These are phyloP conservation scores for Tinospora cordifolia DNA, from an alignment of 164 flowering plant species.

Conservation along the genomic window DNA sequence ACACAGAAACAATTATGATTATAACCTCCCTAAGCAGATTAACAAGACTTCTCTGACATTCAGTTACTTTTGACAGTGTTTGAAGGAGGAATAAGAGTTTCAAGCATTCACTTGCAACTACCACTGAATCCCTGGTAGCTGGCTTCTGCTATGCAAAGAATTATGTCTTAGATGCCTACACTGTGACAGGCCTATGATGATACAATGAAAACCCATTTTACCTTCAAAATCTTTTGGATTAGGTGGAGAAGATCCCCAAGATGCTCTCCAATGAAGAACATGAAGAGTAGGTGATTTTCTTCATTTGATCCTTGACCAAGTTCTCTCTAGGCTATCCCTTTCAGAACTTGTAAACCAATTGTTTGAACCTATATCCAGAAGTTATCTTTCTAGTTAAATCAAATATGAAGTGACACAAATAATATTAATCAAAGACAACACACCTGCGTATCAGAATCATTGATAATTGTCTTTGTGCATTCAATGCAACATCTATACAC, in stretches of 20 bases:
- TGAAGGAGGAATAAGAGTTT: constrained; percentile 66
- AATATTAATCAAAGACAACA: background rate
- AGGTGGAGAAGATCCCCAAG: constrained; percentile 40
- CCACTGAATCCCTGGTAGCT: constrained; percentile 44
- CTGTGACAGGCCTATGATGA: constrained; percentile 4
- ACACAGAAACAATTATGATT: constrained; percentile 47
- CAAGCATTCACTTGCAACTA: constrained; percentile 61
- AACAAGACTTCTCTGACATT: constrained; percentile 51
- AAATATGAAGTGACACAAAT: background rate
- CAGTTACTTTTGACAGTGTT: constrained; percentile 45
- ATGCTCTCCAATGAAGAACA: constrained; percentile 62
- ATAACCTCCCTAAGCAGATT: constrained; percentile 63
- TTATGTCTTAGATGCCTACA: background rate
- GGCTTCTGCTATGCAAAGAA: constrained; percentile 44
- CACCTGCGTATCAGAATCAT: constrained; percentile 57
- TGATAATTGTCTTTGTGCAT: constrained; percentile 35
- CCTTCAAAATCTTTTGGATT: constrained; percentile 46
- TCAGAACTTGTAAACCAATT: constrained; percentile 64
- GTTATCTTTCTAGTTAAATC: background rate
- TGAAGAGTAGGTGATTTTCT: constrained; percentile 34
- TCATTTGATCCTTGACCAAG: constrained; percentile 20
- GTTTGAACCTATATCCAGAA: constrained; percentile 54
- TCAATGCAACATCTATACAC: constrained; percentile 32
- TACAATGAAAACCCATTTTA: constrained; percentile 14
- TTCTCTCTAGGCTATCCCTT: constrained; percentile 46